Evolutionary conservation across 306 rosid genomes (phyloP), one percentile per base, ranked within the genome.

Genomic region (Castanea mollissima): DNA sequence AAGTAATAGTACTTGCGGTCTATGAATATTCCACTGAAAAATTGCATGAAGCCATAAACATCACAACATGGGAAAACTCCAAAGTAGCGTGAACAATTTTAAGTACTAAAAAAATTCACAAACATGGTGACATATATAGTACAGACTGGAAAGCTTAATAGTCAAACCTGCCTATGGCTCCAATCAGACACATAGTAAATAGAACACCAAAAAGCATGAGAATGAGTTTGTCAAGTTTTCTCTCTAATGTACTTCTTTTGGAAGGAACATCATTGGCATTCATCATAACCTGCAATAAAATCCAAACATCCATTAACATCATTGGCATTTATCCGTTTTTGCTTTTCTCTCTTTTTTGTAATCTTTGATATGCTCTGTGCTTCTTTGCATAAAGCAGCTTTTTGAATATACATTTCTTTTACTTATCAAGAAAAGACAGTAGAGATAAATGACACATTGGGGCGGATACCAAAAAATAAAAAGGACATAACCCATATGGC

Each of bases 231-330:
- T 95, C 99, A 51, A 95, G 98, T 89, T 95, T 92, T 87, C 91
- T 91, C 92, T 95, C 99, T 73, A 95, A 79, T 54, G 98, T 95
- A 82, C 99, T 95, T 89, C 99, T 89, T 91, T 95, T 95, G 78
- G 98, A 95, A 85, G 98, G 97, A 83, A 95, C 98, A 83, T 91
- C 93, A 97, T 92, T 95, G 76, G 98, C 74, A 85, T 95, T 95
- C 99, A 95, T 95, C 99, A 92, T 95, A 82, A 95, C 99, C 98
- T 95, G 86, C 85, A 86, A 84, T 74, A 80, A 69, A 69, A 77
- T 76, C 65, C 72, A 79, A 84, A 73, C 9, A 46, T 71, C 81
- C 9, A 74, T 59, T 46, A 83, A 76, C 41, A 65, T 71, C 60
- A 65, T 41, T 41, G 12, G 46, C 46, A 41, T 41, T 41, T 11